phyloP scores from a whole-genome alignment of 2,329 filamentous ascomycete species.

The Pseudogymnoascus sp. region DNA sequence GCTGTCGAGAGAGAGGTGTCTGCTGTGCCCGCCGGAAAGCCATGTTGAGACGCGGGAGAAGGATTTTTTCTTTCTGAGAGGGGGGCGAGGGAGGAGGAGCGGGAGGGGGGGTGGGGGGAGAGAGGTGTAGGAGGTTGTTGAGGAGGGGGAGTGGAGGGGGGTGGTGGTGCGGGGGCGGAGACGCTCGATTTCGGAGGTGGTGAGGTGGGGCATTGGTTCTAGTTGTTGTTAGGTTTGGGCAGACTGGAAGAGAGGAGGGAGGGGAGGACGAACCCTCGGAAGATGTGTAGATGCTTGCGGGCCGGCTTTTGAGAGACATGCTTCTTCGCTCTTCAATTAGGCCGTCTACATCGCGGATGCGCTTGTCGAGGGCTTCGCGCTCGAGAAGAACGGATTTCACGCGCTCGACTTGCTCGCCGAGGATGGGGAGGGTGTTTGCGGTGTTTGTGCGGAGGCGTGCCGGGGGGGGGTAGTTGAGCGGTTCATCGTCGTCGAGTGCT shows the following conservation, averaged over 20 bases:
- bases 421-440: slow-evolving; percentile 23
- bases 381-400: slow-evolving; percentile 27
- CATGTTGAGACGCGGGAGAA: slow-evolving; percentile 54
- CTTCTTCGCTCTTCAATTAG: slow-evolving; percentile 50
- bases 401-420: slow-evolving; percentile 20
- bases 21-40: slow-evolving; percentile 39
- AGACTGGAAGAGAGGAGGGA: too few relatives aligned
- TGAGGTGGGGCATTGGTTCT: slow-evolving; percentile 2
- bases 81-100: slow-evolving; percentile 45
- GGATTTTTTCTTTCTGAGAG: slow-evolving; percentile 57
- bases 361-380: slow-evolving; percentile 45
- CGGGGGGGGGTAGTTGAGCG: slow-evolving; percentile 16
- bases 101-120: slow-evolving; percentile 47
- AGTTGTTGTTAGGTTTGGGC: too few relatives aligned
- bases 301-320: slow-evolving; percentile 36
- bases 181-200: neutral
- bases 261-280: slow-evolving; percentile 18
- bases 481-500: slow-evolving; percentile 18
- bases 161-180: slow-evolving; percentile 12
- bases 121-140: slow-evolving; percentile 12
- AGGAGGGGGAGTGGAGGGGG: slow-evolving; percentile 11
- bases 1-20: slow-evolving; percentile 38
- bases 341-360: slow-evolving; percentile 51
- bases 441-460: slow-evolving; percentile 24
- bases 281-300: slow-evolving; percentile 24